These are phyloP conservation scores for Colletotrichum sp. DNA, from an alignment of 2,329 filamentous ascomycete species.

Conservation along the genomic window DNA sequence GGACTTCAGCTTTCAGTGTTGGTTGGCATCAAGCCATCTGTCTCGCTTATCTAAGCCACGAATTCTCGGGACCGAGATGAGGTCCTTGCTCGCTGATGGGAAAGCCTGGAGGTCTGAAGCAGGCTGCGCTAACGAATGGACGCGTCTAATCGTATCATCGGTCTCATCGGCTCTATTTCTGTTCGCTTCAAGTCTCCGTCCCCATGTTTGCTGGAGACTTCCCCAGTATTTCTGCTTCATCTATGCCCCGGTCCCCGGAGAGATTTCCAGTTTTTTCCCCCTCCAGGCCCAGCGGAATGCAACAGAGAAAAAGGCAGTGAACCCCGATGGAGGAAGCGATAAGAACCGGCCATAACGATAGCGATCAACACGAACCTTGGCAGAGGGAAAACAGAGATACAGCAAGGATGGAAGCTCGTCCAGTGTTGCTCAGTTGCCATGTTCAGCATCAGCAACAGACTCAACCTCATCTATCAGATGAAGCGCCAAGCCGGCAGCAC, in stretches of 20 bases:
- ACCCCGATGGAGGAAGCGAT: neutral
- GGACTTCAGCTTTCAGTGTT: neutral
- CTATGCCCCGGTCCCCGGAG: conserved; percentile 1
- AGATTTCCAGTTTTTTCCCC: neutral
- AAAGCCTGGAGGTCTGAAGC: neutral
- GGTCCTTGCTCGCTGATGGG: neutral
- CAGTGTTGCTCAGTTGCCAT: neutral
- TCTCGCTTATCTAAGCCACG: conserved; percentile 5
- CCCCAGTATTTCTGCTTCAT: conserved; percentile 14
- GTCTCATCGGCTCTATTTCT: conserved; percentile 2
- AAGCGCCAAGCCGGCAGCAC: conserved; percentile 18
- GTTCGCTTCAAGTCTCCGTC: neutral
- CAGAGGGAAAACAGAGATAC: neutral
- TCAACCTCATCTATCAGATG: conserved; percentile 14
- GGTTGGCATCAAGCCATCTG: neutral
- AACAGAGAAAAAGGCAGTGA: conserved; percentile 1
- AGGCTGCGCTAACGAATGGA: neutral
- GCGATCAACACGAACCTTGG: conserved; percentile 7
- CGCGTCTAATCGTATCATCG: neutral
- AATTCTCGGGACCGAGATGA: neutral
- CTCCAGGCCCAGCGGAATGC: neutral
- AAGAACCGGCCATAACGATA: neutral
- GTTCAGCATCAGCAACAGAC: neutral
- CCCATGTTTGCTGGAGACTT: neutral
- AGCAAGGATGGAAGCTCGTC: conserved; percentile 14